Conservation (phyloP, 768 basidiomycete genomes). For the Paxillus rubicundulus region DNA sequence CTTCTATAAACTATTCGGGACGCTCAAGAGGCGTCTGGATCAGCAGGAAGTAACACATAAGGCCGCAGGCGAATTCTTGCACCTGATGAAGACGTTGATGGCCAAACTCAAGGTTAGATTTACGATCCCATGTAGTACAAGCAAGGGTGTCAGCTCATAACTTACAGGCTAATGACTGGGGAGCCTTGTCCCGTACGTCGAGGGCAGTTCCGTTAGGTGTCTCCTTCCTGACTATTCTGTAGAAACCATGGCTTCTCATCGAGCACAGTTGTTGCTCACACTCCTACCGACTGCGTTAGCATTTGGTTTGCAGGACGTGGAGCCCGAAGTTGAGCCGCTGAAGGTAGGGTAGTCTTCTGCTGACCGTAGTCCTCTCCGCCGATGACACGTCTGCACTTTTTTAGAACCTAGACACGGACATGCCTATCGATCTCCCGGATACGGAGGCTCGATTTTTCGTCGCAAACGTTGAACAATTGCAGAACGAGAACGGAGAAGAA, state of each 20-base stretch:
- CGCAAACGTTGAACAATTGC: constrained; percentile 9
- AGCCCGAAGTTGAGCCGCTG: constrained; percentile 44
- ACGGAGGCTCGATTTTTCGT: constrained; percentile 37
- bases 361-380: neutral
- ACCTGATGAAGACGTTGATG: constrained; percentile 59
- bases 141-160: neutral
- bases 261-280: constrained; percentile 38
- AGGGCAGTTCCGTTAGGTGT: neutral
- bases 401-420: constrained; percentile 56
- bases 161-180: constrained; percentile 59
- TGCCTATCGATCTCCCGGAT: constrained; percentile 37
- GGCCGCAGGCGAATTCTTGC: constrained; percentile 52
- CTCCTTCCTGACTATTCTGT: neutral
- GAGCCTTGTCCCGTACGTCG: constrained; percentile 54
- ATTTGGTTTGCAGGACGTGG: constrained; percentile 46
- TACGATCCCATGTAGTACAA: neutral
- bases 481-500: constrained; percentile 12
- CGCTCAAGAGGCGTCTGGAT: constrained; percentile 46
- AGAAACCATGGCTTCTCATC: constrained; percentile 49
- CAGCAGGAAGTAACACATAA: constrained; percentile 46
- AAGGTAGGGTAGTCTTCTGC: constrained; percentile 36
- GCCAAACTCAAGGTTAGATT: constrained; percentile 57
- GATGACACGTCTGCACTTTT: neutral
- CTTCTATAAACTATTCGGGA: constrained; percentile 52
- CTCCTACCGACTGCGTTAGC: constrained; percentile 47